Conservation (phyloP, 441 rosid species). For the Erysimum pusillum region DNA sequence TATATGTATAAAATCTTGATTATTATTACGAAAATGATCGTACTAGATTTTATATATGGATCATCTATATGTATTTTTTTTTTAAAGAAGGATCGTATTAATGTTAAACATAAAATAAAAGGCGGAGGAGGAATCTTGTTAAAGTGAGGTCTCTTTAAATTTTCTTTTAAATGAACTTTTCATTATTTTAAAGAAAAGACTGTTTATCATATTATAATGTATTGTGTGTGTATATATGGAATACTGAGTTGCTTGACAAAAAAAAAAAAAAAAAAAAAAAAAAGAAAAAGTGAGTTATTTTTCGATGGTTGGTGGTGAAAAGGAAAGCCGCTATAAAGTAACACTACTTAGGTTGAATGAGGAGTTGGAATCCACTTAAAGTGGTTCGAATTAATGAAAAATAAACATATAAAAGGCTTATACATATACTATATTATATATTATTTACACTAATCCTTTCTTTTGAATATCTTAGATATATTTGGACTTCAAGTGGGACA, state of each 20-base stretch:
- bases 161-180: slow-evolving; percentile 36
- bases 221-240: slow-evolving; percentile 27
- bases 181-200: slow-evolving; percentile 32
- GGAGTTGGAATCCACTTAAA: slow-evolving; percentile 93
- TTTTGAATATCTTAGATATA: slow-evolving; percentile 42
- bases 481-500: slow-evolving; percentile 61
- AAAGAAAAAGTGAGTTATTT: slow-evolving; percentile 51
- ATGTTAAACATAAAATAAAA: slow-evolving; percentile 5
- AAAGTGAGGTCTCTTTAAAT: slow-evolving; percentile 45
- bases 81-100: neutral
- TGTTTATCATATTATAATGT: slow-evolving; percentile 11
- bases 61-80: neutral
- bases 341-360: slow-evolving; percentile 66
- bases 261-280: too few species aligned
- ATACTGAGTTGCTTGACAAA: neutral
- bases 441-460: slow-evolving; percentile 30
- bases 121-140: slow-evolving; percentile 36
- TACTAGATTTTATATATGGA: neutral
- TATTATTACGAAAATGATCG: slow-evolving; percentile 1
- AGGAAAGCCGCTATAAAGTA: slow-evolving; percentile 70
- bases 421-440: slow-evolving; percentile 17
- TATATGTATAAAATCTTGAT: neutral
- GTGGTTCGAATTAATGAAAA: slow-evolving; percentile 49
- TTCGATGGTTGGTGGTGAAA: slow-evolving; percentile 86
- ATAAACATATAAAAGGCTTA: slow-evolving; percentile 26